A percentile compares a stretch with the other conserved stretches of the same genome.
Evolutionary conservation across 140 eudicot species (phyloP).

Genomic region (Anethum foeniculum): DNA sequence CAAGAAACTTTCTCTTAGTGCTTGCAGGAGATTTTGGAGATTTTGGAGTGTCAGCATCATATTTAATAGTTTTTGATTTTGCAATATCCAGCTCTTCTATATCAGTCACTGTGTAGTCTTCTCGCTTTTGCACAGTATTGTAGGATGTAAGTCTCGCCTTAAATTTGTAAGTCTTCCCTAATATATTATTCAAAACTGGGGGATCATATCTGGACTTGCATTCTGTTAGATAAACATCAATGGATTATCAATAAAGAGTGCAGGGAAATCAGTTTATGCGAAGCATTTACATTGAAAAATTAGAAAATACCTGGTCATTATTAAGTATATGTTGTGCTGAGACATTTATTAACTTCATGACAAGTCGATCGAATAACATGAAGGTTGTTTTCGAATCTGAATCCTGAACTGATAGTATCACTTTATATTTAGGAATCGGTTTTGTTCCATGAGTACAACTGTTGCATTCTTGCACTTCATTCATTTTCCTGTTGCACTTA

Average conservation of each 20-base stretch:
- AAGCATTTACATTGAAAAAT: too few species aligned
- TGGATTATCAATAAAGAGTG: background rate
- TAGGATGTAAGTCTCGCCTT: background rate
- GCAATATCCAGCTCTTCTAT: background rate
- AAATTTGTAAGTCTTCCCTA: background rate
- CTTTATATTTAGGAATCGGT: background rate
- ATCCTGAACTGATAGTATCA: background rate
- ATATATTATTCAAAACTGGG: background rate
- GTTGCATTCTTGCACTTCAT: too few species aligned
- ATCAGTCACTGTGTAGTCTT: background rate
- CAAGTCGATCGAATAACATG: background rate
- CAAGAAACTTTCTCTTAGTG: background rate
- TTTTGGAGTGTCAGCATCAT: too few species aligned
- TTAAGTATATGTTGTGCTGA: background rate
- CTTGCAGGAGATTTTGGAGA: rapidly evolving
- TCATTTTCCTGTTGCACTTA: too few species aligned
- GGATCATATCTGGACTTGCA: background rate
- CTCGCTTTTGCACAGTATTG: background rate
- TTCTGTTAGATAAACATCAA: background rate
- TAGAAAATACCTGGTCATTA: background rate
- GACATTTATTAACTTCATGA: background rate
- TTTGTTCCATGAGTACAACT: too few species aligned
- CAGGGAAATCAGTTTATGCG: too few species aligned
- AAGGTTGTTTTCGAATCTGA: background rate
- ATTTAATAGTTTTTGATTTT: too few species aligned